phyloP scores from a whole-genome alignment of 2,329 filamentous ascomycete species.

The Aspergillus sp. region DNA sequence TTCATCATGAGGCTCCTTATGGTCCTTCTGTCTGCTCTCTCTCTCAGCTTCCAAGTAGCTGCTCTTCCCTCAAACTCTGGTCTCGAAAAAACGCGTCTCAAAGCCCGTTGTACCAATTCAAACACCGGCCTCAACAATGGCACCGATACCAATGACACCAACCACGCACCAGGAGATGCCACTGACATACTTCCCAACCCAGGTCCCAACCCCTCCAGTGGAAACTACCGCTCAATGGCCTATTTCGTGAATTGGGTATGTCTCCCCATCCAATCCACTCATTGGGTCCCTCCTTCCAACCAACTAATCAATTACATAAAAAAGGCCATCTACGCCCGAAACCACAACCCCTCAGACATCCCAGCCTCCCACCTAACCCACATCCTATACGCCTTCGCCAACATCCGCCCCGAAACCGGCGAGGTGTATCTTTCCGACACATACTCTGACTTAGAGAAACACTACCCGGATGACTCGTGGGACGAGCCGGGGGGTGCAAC shows the following conservation, averaged over 20 bases:
- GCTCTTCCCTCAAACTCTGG: neutral
- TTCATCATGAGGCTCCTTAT: slow-evolving; percentile 4
- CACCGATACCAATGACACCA: neutral
- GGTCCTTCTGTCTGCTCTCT: neutral
- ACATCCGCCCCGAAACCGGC: slow-evolving; percentile 74
- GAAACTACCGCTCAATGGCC: slow-evolving; percentile 32
- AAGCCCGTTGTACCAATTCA: neutral
- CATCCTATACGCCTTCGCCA: slow-evolving; percentile 87
- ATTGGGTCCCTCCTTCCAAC: neutral
- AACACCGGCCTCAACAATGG: neutral
- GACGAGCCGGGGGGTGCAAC: slow-evolving; percentile 58
- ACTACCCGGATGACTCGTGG: slow-evolving; percentile 64
- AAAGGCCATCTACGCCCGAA: slow-evolving; percentile 79
- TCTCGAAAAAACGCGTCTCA: neutral
- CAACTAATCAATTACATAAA: neutral
- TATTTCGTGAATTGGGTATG: slow-evolving; percentile 50
- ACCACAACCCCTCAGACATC: slow-evolving; percentile 82
- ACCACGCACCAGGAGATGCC: neutral
- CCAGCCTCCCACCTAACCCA: slow-evolving; percentile 81
- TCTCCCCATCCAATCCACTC: too few relatives aligned
- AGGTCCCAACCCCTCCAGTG: neutral
- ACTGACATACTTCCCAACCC: neutral
- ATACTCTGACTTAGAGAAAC: slow-evolving; percentile 68
- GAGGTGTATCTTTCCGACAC: slow-evolving; percentile 74
- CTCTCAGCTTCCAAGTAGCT: neutral